Evolutionary conservation across 257 asterid genomes (phyloP), one percentile per base, ranked within the genome.

Genomic region (Penstemon newberryi): DNA sequence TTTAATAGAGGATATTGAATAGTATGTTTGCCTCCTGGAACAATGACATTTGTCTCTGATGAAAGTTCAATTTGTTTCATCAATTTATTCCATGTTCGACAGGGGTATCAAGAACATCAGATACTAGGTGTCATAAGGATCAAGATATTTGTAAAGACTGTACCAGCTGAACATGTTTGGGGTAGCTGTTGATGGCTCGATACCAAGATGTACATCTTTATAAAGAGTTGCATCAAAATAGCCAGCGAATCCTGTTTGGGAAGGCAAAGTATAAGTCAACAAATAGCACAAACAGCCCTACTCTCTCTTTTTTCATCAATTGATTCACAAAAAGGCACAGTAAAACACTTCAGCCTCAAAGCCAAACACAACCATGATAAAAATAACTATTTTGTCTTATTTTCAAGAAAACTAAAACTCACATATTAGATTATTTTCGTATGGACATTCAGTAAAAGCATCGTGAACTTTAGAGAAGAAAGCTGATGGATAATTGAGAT

Each of bases 111-210:
- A 42, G 40, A 62, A 50, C 75, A 8, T 6, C 6, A 49, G 3
- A 42, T 50, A 53, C 55, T 42, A 43, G 37, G 12, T 15, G 59
- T 39, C 54, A 38, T 25, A 19, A 3, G 12, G 4, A 54, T 15
- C 37, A 45, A 68, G 13, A 51, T 53, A 52, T 39, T 15, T 5
- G 43, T 2, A 5, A 38, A 45, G 41, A 10, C 12, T 64, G 19
- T 87, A 94, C 97, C 99, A 94, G 90, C 99, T 94, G 78, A 94
- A 94, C 97, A 94, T 94, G 80, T 84, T 94, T 41, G 96, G 97
- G 66, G 97, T 94, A 63, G 91, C 91, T 9, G 96, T 89, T 37
- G 96, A 85, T 2, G 96, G 99, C 75, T 94, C 97, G 73, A 91
- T 94, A 56, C 99, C 96, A 66, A 94, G 96, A 80, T 89, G 99